Evolutionary conservation across 768 basidiomycete genomes (phyloP).

Genomic region (Mycena capillaripes): DNA sequence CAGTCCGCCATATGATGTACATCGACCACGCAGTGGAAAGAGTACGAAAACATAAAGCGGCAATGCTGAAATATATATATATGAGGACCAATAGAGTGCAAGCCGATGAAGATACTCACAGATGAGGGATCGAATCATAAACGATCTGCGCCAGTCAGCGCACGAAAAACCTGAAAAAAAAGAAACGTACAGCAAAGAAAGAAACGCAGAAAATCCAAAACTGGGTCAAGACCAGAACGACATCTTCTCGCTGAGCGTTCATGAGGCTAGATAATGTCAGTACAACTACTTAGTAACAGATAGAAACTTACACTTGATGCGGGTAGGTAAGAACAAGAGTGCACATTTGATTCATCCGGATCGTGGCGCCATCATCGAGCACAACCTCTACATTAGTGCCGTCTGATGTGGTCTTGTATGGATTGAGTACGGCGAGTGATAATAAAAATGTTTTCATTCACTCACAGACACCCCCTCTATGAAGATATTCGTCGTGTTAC

Average conservation of each 20-base stretch:
- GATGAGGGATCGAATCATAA: conserved; percentile 53
- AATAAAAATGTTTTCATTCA: no score
- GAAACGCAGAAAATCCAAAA: conserved; percentile 50
- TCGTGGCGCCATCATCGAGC: conserved; percentile 25
- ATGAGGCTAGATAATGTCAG: conserved; percentile 20
- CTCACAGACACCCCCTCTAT: conserved; percentile 11
- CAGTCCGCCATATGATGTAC: conserved; percentile 37
- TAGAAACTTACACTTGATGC: conserved; percentile 38
- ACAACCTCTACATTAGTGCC: conserved; percentile 28
- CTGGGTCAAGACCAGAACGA: conserved; percentile 46
- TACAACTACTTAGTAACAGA: background rate
- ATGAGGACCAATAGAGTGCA: background rate
- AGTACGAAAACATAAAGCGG: conserved; percentile 32
- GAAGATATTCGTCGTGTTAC: conserved; percentile 14
- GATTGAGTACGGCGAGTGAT: background rate
- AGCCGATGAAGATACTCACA: conserved; percentile 39
- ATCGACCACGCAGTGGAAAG: conserved; percentile 36
- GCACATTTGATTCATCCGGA: conserved; percentile 40
- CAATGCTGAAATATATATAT: conserved; percentile 23
- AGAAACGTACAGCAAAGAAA: conserved; percentile 38
- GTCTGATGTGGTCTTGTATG: background rate
- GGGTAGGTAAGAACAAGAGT: conserved; percentile 45
- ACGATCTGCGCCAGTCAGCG: conserved; percentile 39
- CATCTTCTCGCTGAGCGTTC: conserved; percentile 42
- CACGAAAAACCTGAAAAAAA: background rate